Evolutionary conservation across 495 filamentous ascomycete species (phyloP), one percentile per base, ranked within the genome.

Genomic region (Aspergillus haitiensis): DNA sequence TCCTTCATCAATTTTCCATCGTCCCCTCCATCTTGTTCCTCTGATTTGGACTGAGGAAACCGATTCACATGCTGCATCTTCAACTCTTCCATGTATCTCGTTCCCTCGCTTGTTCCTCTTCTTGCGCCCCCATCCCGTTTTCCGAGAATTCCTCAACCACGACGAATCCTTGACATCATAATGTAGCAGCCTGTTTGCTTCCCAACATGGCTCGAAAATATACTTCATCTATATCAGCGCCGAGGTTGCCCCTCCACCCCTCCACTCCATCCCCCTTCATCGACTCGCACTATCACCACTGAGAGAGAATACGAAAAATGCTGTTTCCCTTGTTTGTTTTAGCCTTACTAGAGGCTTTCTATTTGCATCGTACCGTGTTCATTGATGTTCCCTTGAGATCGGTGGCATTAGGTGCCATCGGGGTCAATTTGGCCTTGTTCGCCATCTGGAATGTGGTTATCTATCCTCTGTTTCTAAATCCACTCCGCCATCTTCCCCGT

Each of bases 391-490:
- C 65, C 2, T 71, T 75, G 15, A 62, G 64, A 9, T 65, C 64
- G 2, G 50, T 72, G 4, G 52, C 56, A 10, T 50, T 74, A 0
- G 57, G 60, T 3, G 54, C 68, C 6, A 31, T 71, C 6, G 64
- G 64, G 0, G 60, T 69, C 18, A 76, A 75, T 36, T 15, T 75
- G 13, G 9, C 61, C 0, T 33, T 73, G 6, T 39, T 62, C n/a
- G 55, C 55, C 2, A 44, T 82, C 18, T 92, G 81, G 72, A 72
- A 63, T 4, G 63, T 85, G 1, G 49, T 91, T 2, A 65, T 93
- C 40, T 95, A 87, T 66, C 92, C 91, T 4, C 78, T 82, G 45
- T 78, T 86, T 64, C 76, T 95, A 59, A 91, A 83, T n/a, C 91
- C 93, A 0, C 61, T 89, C 36, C 78, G 83, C 0, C 77, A 85